A percentile compares a stretch with the other conserved stretches of the same genome.
Conservation (phyloP, 1,139 yeast genomes). For the Debaryomyces singareniensis region DNA sequence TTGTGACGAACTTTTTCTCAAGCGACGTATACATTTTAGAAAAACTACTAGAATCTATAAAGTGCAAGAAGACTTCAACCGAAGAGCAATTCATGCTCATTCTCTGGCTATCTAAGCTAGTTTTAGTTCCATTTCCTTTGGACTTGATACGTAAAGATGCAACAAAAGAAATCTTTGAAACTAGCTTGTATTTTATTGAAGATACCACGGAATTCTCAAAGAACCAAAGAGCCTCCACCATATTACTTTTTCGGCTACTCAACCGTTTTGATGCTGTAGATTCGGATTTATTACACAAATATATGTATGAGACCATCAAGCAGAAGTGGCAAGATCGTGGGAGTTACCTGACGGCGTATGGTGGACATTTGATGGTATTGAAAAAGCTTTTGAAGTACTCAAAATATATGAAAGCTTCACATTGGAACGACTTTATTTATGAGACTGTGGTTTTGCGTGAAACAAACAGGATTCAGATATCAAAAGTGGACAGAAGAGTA, state of each 20-base stretch:
- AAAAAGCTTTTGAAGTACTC: constrained; percentile 29
- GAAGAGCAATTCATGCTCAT: constrained; percentile 53
- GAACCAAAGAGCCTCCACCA: constrained; percentile 28
- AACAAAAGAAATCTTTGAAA: constrained; percentile 24
- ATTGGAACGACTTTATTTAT: constrained; percentile 11
- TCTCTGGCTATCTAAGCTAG: constrained; percentile 69
- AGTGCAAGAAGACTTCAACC: constrained; percentile 9
- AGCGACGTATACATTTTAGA: constrained; percentile 51
- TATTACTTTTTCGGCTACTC: constrained; percentile 29
- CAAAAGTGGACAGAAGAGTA: constrained; percentile 4
- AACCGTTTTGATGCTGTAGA: constrained; percentile 24
- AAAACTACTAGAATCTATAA: constrained; percentile 20
- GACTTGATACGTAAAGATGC: constrained; percentile 29
- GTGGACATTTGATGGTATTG: constrained; percentile 33
- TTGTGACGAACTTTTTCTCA: constrained; percentile 50
- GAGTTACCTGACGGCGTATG: constrained; percentile 5
- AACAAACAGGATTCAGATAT: constrained; percentile 7
- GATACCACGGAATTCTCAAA: constrained; percentile 21
- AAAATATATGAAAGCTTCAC: constrained; percentile 7
- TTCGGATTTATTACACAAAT: constrained; percentile 12
- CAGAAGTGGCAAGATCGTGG: not conserved
- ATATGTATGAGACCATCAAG: constrained; percentile 5
- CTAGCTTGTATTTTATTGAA: constrained; percentile 23
- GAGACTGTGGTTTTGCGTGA: constrained; percentile 9
- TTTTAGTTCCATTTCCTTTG: constrained; percentile 67